phyloP scores from a whole-genome alignment of 352 stramenopile genomes.

The Aphanomyces astaci region DNA sequence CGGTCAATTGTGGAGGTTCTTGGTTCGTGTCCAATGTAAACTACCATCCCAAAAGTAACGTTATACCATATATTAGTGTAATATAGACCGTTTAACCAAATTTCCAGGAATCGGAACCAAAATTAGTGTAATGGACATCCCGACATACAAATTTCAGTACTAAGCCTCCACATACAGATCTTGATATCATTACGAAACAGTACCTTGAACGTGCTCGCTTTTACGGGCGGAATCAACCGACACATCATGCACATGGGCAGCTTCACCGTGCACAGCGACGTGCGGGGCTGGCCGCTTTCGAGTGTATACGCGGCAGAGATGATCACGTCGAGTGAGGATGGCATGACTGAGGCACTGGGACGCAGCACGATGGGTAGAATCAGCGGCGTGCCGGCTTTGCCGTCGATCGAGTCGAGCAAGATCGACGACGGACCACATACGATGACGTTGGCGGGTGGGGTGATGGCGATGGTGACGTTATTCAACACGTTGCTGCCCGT shows the following conservation, averaged over 20 bases:
- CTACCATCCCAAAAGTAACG: too few species aligned
- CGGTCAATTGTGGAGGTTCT: constrained; percentile 56
- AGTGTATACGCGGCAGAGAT: constrained; percentile 69
- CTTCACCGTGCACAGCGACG: constrained; percentile 49
- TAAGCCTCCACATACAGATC: too few species aligned
- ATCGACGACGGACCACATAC: constrained; percentile 47
- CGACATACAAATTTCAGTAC: too few species aligned
- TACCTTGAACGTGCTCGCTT: constrained; percentile 69
- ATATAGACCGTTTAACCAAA: too few species aligned
- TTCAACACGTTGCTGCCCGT: constrained; percentile 51
- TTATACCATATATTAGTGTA: too few species aligned
- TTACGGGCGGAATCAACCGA: constrained; percentile 64
- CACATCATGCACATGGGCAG: constrained; percentile 71
- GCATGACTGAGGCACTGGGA: constrained; percentile 42
- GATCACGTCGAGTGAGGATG: constrained; percentile 50
- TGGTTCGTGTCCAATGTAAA: constrained; percentile 85
- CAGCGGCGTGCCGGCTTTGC: constrained; percentile 46
- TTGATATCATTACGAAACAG: too few species aligned
- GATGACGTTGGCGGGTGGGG: constrained; percentile 51
- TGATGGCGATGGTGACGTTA: constrained; percentile 71
- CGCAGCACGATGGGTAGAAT: constrained; percentile 56
- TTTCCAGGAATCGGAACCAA: too few species aligned
- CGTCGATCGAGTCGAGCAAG: constrained; percentile 62
- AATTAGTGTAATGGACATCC: too few species aligned
- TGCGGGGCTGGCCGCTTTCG: constrained; percentile 55